Evolutionary conservation across 495 filamentous ascomycete species (phyloP), one percentile per base, ranked within the genome.

Genomic region (Xylaria curta): DNA sequence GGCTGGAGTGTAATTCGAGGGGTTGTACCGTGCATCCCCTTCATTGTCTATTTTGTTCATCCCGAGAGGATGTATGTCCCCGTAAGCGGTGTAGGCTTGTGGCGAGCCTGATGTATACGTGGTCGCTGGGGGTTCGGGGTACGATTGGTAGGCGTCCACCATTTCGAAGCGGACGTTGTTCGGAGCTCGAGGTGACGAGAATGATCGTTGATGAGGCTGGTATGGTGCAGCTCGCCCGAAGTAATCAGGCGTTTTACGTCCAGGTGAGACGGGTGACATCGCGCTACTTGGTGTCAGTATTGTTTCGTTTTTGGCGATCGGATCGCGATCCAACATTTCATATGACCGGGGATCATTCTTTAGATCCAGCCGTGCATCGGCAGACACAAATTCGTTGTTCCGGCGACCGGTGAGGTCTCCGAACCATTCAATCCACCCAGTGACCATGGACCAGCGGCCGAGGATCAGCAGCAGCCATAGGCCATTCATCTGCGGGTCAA

Each of bases 381-480:
- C 91, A 17, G 92, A 95, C 72, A 97, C 94, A 74, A 97, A 98
- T 75, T 98, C 96, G 81, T 80, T 74, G 82, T 87, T 77, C 83
- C 77, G 71, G 71, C 79, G 70, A 66, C 73, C 68, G 87, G 84
- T 69, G 77, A 69, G 51, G 38, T 74, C 74, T 26, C 81, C 74
- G 26, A 81, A 80, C 76, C 92, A 81, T 13, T 95, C 90, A 47
- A 86, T 71, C 96, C 96, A 99, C 66, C 92, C 97, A 19, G 85
- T 85, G 63, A 97, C 85, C 89, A 98, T 97, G 28, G 90, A 91
- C 72, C 86, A 88, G 38, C 95, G 92, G 28, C 90, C 91, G 36
- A 97, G 90, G 68, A 98, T 87, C 33, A 97, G 75, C 69, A 94
- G 86, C 70, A 90, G 88, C 91, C 95, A 97, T 62, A 98, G 84